Evolutionary conservation across 768 basidiomycete genomes (phyloP), one percentile per base, ranked within the genome.

Genomic region (Amyloporia xantha): DNA sequence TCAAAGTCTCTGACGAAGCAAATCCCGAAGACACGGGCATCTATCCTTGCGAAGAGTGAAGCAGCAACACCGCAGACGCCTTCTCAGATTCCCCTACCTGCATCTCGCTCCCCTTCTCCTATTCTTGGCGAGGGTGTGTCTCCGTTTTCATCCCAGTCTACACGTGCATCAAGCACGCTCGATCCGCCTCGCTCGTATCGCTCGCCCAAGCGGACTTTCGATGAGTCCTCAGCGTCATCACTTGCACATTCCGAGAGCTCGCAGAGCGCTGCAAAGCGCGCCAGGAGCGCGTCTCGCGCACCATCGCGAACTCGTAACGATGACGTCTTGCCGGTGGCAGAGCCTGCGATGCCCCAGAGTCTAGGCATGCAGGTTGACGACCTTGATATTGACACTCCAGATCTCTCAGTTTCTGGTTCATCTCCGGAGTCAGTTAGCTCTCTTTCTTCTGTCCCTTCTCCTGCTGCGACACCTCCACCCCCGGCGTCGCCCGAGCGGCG

Each of bases 131-230:
- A 51, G 17, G 44, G 50, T 7, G 39, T 52, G 39, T 54, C 60
- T 6, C 41, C 57, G 6, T 49, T 53, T 15, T 30, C 59, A 6
- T 6, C 38, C 20, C 38, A 39, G 38, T 9, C 38, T 10, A 9
- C 20, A 39, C 15, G 9, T 9, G 9, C 17, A n/a, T 33, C 54
- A 13, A 41, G 43, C 36, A 46, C 39, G 6, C 39, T 53, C 24
- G 30, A 19, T 11, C 9, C 21, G 39, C 30, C 68, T 26, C 72
- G 71, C 37, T 56, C 67, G 33, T 68, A 71, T 40, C 70, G 73
- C 23, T 77, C 76, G 20, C 80, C 79, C 19, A 81, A 82, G 58
- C 76, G 79, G 25, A 73, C 78, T 0, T 78, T 81, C 47, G 80
- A 80, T 48, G 81, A 82, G 54, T 75, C 74, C 0, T 75, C 75